phyloP scores from a whole-genome alignment of 352 stramenopile genomes.

The Pythium brassicae region DNA sequence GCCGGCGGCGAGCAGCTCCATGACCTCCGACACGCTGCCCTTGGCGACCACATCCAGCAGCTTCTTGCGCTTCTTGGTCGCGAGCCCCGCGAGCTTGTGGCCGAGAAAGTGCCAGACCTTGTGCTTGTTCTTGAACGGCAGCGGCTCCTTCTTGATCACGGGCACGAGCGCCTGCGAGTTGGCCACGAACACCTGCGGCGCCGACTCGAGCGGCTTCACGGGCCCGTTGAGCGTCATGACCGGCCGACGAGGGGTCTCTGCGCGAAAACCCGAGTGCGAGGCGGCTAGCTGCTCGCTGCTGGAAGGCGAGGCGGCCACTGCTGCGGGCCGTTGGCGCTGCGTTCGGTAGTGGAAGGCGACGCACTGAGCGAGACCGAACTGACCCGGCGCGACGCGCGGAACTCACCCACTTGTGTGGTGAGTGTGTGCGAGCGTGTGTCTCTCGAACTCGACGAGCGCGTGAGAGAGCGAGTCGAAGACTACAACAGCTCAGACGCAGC shows the following conservation, averaged over 20 bases:
- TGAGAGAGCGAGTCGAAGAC: background rate
- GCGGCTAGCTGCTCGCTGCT: background rate
- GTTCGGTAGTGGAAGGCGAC: too few species aligned
- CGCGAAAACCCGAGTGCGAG: background rate
- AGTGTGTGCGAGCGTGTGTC: background rate
- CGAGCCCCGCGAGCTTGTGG: conserved; percentile 70
- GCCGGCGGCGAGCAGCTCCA: conserved; percentile 56
- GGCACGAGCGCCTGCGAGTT: conserved; percentile 44
- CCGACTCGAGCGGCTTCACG: conserved; percentile 41
- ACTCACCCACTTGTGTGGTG: background rate
- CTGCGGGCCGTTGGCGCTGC: background rate
- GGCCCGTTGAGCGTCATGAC: conserved; percentile 41
- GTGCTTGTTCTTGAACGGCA: conserved; percentile 23
- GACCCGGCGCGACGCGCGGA: background rate
- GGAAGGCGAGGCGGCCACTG: too few species aligned
- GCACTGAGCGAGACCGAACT: too few species aligned
- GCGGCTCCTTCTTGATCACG: conserved; percentile 33
- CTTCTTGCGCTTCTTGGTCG: conserved; percentile 64
- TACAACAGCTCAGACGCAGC: background rate
- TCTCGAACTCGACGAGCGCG: background rate
- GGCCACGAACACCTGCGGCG: conserved; percentile 34
- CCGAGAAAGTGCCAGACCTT: conserved; percentile 75
- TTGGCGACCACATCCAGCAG: conserved; percentile 58
- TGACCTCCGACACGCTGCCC: conserved; percentile 48
- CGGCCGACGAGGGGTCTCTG: background rate